Evolutionary conservation across 2,329 filamentous ascomycete genomes (phyloP).

Genomic region (Cladophialophora psammophila): DNA sequence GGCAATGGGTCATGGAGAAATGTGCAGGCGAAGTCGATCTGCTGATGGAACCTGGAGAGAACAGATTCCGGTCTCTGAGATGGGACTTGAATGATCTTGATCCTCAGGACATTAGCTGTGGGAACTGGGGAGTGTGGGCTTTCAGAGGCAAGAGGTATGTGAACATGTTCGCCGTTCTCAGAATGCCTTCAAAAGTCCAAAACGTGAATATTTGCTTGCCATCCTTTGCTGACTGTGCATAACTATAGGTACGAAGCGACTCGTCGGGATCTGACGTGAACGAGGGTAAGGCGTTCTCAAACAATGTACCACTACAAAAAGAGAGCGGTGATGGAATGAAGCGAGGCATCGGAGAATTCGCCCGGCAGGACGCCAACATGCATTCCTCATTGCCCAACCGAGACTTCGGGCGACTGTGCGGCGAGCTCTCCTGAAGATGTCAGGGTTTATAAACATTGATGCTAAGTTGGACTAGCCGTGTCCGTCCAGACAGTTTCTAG

Average conservation of each 20-base stretch:
- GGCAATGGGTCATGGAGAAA: conserved; percentile 86
- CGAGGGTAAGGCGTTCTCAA: not conserved
- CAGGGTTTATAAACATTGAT: conserved; percentile 10
- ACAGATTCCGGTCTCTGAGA: conserved; percentile 87
- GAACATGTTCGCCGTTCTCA: not conserved
- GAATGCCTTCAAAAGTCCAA: not conserved
- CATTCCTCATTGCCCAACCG: not conserved
- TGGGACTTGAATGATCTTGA: conserved; percentile 98
- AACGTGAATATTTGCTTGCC: not conserved
- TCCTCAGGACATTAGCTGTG: conserved; percentile 90
- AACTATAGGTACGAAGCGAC: conserved; percentile 41
- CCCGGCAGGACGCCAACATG: not conserved
- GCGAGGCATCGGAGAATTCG: not conserved
- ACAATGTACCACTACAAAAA: conserved; percentile 11
- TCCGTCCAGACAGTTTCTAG: conserved; percentile 6
- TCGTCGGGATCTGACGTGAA: not conserved
- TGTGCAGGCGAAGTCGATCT: conserved; percentile 91
- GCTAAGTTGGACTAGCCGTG: conserved; percentile 5
- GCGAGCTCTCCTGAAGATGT: not conserved
- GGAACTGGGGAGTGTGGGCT: conserved; percentile 97
- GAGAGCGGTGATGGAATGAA: not conserved
- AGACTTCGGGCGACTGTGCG: not conserved
- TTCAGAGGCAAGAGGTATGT: conserved; percentile 94
- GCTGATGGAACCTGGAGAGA: conserved; percentile 89
- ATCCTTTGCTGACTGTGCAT: conserved; percentile 23